phyloP scores from a whole-genome alignment of 352 stramenopile species.

The Globisporangium spinosum region DNA sequence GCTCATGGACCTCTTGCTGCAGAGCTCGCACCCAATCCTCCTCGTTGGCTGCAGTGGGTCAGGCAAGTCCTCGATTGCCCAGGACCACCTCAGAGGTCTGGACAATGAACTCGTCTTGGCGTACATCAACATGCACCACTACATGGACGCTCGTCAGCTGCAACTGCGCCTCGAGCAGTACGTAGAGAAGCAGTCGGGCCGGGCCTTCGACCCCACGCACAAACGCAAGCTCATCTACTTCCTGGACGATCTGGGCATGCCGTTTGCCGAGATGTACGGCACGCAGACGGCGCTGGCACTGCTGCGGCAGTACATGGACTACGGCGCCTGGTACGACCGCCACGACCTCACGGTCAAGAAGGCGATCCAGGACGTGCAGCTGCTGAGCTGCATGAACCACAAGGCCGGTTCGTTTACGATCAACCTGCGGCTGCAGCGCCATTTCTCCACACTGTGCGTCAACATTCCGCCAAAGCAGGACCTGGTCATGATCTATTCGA shows the following conservation, averaged over 20 bases:
- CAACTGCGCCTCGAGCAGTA: conserved; percentile 76
- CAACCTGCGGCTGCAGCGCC: conserved; percentile 83
- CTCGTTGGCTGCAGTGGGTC: conserved; percentile 81
- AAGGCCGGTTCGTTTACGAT: conserved; percentile 87
- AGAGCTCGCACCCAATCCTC: conserved; percentile 47
- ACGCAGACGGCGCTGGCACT: conserved; percentile 89
- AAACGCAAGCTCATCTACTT: conserved; percentile 87
- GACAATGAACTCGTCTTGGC: conserved; percentile 57
- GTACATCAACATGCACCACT: conserved; percentile 83
- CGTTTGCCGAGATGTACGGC: conserved; percentile 81
- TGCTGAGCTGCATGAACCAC: conserved; percentile 89
- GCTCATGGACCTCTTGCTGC: conserved; percentile 56
- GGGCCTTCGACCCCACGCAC: conserved; percentile 78
- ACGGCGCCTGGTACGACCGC: conserved; percentile 89
- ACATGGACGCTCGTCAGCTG: conserved; percentile 78
- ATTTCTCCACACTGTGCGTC: conserved; percentile 84
- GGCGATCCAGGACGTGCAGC: conserved; percentile 86
- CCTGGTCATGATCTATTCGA: conserved; percentile 66
- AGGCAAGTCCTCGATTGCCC: conserved; percentile 80
- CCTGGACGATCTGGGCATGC: conserved; percentile 91
- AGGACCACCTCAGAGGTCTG: conserved; percentile 65
- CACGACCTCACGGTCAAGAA: conserved; percentile 86
- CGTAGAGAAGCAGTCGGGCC: conserved; percentile 85
- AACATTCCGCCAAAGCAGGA: conserved; percentile 64
- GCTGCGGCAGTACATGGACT: conserved; percentile 91